Conservation (phyloP, 345 rosid species). For the Nephelium lappaceum region DNA sequence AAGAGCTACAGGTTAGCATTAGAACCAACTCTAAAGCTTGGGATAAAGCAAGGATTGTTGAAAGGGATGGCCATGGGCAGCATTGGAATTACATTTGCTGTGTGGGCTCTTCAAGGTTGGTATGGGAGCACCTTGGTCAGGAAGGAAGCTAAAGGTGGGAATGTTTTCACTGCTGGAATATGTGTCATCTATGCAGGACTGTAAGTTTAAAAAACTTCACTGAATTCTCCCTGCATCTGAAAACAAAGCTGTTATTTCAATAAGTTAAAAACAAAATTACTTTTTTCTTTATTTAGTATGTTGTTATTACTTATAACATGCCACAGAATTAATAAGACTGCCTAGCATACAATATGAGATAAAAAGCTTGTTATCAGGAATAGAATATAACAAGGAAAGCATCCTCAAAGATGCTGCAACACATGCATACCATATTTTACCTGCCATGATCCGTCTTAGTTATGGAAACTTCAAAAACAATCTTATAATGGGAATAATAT, state of each 20-base stretch:
- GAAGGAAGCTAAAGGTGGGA: slow-evolving; percentile 23
- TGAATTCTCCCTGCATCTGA: neutral
- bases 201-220: slow-evolving; percentile 17
- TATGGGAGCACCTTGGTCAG: slow-evolving; percentile 27
- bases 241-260: no score
- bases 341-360: no score
- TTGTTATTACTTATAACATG: no score
- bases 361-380: no score
- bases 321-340: neutral
- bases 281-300: no score
- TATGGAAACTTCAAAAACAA: neutral
- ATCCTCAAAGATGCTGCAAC: no score
- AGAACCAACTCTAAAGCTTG: slow-evolving; percentile 21
- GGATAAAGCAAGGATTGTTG: slow-evolving; percentile 32
- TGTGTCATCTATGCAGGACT: slow-evolving; percentile 26
- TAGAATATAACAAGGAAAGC: no score
- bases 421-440: no score
- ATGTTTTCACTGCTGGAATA: slow-evolving; percentile 27
- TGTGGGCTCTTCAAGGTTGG: slow-evolving; percentile 37
- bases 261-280: no score
- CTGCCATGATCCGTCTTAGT: no score
- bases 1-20: slow-evolving; percentile 22
- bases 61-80: slow-evolving; percentile 36
- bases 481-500: neutral
- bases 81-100: slow-evolving; percentile 21